phyloP scores from a whole-genome alignment of 108 stramenopile genomes.

The Fragilariopsis cylindrus region DNA sequence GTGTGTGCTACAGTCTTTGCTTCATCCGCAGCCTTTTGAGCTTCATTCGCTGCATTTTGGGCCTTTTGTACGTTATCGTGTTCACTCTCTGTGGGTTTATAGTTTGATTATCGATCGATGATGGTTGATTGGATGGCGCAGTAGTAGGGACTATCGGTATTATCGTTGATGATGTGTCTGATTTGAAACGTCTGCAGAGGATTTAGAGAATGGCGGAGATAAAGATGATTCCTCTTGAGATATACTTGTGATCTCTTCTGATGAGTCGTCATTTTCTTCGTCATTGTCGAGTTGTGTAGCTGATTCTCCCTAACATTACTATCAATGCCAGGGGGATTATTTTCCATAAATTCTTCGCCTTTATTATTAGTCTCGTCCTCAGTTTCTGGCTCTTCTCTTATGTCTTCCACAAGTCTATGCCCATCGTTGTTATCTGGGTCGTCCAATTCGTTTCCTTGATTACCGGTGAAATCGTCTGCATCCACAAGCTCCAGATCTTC shows the following conservation, averaged over 20 bases:
- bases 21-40: constrained; percentile 44
- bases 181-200: neutral
- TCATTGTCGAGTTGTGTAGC: neutral
- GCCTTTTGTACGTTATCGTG: constrained; percentile 28
- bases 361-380: neutral
- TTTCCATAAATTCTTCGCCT: neutral
- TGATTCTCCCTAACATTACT: neutral
- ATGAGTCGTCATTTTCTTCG: neutral
- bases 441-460: neutral
- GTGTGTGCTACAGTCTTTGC: constrained; percentile 41
- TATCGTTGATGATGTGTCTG: constrained; percentile 12
- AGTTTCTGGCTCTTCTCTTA: too few species aligned
- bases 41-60: constrained; percentile 41
- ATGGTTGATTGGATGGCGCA: neutral
- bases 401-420: too few species aligned
- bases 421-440: constrained; percentile 2
- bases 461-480: neutral
- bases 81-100: neutral
- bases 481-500: neutral
- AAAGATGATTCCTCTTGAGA: neutral
- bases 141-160: neutral
- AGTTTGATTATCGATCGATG: neutral
- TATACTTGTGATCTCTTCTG: neutral
- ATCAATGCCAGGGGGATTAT: constrained; percentile 1
- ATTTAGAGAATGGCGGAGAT: neutral